A percentile compares a stretch with the other conserved stretches of the same genome.
Conservation (phyloP, 257 asterid species). For the Nemophila menziesii region DNA sequence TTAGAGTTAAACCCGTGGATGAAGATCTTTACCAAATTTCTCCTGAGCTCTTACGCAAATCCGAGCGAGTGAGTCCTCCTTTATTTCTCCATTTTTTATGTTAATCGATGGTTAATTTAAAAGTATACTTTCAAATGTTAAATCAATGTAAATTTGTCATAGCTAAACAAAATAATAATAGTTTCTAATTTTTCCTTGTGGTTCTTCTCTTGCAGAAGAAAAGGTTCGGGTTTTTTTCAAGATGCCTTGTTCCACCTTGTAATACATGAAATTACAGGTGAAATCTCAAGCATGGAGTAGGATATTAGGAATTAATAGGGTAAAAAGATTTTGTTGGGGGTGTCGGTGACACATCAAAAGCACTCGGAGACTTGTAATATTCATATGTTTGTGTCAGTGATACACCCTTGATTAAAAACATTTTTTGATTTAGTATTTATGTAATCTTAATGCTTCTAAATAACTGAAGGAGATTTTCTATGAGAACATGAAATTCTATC, state of each 20-base stretch:
- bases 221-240: slow-evolving; percentile 71
- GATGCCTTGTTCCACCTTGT: slow-evolving; percentile 83
- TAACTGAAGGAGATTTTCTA: too few relatives aligned
- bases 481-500: too few relatives aligned
- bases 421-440: too few relatives aligned
- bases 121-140: neutral
- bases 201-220: slow-evolving; percentile 43
- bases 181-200: neutral
- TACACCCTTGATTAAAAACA: too few relatives aligned
- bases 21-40: slow-evolving; percentile 91
- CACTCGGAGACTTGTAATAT: too few relatives aligned
- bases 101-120: neutral
- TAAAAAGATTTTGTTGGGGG: too few relatives aligned
- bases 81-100: neutral
- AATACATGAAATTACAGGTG: slow-evolving; percentile 25
- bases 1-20: slow-evolving; percentile 51
- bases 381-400: too few relatives aligned
- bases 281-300: neutral
- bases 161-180: neutral
- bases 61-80: slow-evolving; percentile 42
- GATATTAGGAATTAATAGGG: neutral
- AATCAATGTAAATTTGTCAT: neutral
- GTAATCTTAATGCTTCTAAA: too few relatives aligned
- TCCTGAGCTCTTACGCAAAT: slow-evolving; percentile 42
- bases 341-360: too few relatives aligned